Evolutionary conservation across 169 alveolate species (phyloP).

Genomic region (Plasmodium gonderi): DNA sequence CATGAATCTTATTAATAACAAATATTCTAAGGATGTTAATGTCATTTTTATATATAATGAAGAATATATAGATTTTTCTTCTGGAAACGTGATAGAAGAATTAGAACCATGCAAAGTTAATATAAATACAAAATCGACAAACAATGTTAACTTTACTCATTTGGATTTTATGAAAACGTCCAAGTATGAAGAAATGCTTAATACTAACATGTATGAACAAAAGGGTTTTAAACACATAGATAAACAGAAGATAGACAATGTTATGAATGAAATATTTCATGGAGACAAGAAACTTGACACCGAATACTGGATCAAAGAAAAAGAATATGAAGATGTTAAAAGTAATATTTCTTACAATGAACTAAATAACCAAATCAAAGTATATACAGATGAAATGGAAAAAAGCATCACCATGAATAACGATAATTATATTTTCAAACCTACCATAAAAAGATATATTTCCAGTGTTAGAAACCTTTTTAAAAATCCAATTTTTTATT

Average conservation of each 20-base stretch:
- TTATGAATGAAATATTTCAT: conserved; percentile 16
- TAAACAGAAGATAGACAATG: conserved; percentile 23
- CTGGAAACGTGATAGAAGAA: background rate
- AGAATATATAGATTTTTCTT: conserved; percentile 19
- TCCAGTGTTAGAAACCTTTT: conserved; percentile 33
- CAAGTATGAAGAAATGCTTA: conserved; percentile 43
- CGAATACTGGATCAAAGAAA: conserved; percentile 49
- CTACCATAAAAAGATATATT: conserved; percentile 39
- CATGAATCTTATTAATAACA: conserved; percentile 39
- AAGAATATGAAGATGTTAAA: conserved; percentile 23
- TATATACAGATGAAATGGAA: conserved; percentile 28
- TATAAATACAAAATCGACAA: background rate
- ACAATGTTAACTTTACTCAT: conserved; percentile 26
- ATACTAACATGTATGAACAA: background rate
- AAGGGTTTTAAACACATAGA: conserved; percentile 11
- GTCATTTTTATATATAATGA: conserved; percentile 55
- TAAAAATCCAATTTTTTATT: conserved; percentile 48
- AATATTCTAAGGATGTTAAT: conserved; percentile 37
- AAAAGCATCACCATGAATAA: background rate
- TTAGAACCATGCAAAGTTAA: background rate
- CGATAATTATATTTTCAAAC: conserved; percentile 52
- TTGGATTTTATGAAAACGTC: conserved; percentile 33
- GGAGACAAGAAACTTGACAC: background rate
- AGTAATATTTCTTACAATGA: conserved; percentile 10
- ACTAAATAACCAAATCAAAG: conserved; percentile 7